Base-by-base conservation (phyloP, 139 green algal species). In the Nannochloris sp. region DNA sequence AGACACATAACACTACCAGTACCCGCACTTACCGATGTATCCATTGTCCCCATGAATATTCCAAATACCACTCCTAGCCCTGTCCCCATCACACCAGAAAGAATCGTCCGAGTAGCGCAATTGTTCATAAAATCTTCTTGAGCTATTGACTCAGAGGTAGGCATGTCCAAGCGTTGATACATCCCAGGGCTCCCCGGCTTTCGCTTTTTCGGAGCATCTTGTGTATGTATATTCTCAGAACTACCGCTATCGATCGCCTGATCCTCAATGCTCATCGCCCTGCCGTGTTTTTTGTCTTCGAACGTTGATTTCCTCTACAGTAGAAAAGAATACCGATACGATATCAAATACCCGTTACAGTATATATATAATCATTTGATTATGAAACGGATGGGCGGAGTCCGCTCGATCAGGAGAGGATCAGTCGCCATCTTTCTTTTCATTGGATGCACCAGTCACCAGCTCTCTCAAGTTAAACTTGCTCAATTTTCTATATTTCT, bases 81-180 rank as follows among this genome's bases (percentile, higher is more conserved):
- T 8, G 70, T 75, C 5, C 90, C 91, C 80, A 93, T 87, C 1
- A 83, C 86, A 0, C 73, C 73, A 8, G 84, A 84, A 26, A 97
- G 68, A 6, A 80, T 80, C 4, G 82, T 87, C 23, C 87, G 84
- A 10, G 91, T 70, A 2, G 72, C 78, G 76, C 91, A 97, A 64
- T 97, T 97, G 77, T 96, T 92, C 83, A 96, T 93, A 13, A 91
- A 75, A 29, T 96, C 91, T 56, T 93, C 77, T 33, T 51, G 44
- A 9, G 68, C 59, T 25, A 91, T 77, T 49, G 87, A 56, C 40
- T 94, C 81, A 4, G 68, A 53, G 2, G 74, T 82, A 4, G 86
- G 85, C 50, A 91, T 67, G 16, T 74, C 25, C 13, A 94, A 23
- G 17, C 44, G 70, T 17, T 68, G 31, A 57, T 80, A 81, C 29